Base-by-base conservation (phyloP, 805 yeast species). In the Tetrapisispora pingtungensis region DNA sequence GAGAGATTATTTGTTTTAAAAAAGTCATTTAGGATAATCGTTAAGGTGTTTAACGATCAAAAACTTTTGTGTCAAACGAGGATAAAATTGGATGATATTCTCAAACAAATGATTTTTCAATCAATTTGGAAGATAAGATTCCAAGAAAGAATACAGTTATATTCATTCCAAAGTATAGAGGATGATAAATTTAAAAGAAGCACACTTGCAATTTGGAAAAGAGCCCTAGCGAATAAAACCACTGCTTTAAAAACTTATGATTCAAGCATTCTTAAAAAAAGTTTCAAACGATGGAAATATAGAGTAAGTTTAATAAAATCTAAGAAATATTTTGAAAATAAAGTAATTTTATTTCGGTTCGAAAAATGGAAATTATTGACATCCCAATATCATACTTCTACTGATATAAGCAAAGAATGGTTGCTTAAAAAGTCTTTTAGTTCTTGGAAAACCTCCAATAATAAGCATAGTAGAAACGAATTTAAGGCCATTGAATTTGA, bases 111-210 rank as follows among this genome's bases (percentile, higher is more conserved):
- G 41, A 41, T 51, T 10, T 50, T 59, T 27, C 37, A 46, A 13
- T 42, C 44, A 7, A 26, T 55, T 5, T 61, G 63, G 64, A 22
- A 17, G 10, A 52, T 46, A 38, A 47, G 58, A 33, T 53, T 51
- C 26, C 22, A 46, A 32, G 53, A 56, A 27, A 49, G 36, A 7
- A 30, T 49, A 6, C 46, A 46, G 32, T 36, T 40, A 13, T 51
- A 52, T 42, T 43, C 52, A 2, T 40, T 49, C 14, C 33, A 41
- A 22, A 41, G 31, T 13, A 47, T 49, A 1, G 36, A 40, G 12
- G 45, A 46, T 14, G 44, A 50, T 15, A 41, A 35, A 7, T 15
- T 42, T 7, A 38, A 39, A n/a, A 28, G 20, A 14, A 42, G 44
- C 14, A 42, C 36, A 14, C 36, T 50, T 2, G 26, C 10, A 12